Conservation (phyloP, 352 stramenopile species). For the Phytophthora uliginosa region DNA sequence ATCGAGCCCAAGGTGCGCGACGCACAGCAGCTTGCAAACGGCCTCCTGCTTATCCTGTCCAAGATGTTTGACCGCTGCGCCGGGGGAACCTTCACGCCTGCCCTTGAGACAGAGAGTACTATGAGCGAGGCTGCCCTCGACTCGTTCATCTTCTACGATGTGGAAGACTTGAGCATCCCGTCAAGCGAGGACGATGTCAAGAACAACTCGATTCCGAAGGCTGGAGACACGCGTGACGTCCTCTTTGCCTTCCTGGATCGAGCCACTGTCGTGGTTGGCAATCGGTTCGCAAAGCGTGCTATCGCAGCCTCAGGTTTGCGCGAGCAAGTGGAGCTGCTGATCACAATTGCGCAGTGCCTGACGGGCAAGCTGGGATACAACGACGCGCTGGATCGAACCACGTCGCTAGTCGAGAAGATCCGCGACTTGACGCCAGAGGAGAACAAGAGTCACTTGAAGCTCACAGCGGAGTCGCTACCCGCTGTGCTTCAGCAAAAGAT, state of each 20-base stretch:
- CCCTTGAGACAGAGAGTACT: constrained; percentile 12
- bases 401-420: constrained; percentile 55
- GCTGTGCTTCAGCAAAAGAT: constrained; percentile 39
- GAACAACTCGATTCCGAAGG: constrained; percentile 36
- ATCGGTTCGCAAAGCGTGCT: constrained; percentile 66
- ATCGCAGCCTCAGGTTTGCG: constrained; percentile 53
- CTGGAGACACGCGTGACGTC: constrained; percentile 55
- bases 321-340: constrained; percentile 72
- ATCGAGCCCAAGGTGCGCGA: constrained; percentile 57
- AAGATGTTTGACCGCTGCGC: constrained; percentile 61
- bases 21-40: constrained; percentile 43
- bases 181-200: constrained; percentile 44
- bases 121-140: constrained; percentile 30
- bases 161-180: constrained; percentile 41
- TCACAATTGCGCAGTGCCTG: constrained; percentile 68
- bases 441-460: constrained; percentile 68
- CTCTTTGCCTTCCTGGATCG: constrained; percentile 72
- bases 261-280: constrained; percentile 63
- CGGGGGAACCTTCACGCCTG: constrained; percentile 17
- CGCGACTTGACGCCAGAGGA: constrained; percentile 49
- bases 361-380: constrained; percentile 56
- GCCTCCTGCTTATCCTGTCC: constrained; percentile 63
- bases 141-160: constrained; percentile 69
- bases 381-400: constrained; percentile 49
- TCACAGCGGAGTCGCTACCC: constrained; percentile 47